A percentile compares a stretch with the other conserved stretches of the same genome.
These are phyloP conservation scores for Phycomyces blakesleeanus DNA, from an alignment of 192 early-diverging fungal genomes.

Conservation along the genomic window DNA sequence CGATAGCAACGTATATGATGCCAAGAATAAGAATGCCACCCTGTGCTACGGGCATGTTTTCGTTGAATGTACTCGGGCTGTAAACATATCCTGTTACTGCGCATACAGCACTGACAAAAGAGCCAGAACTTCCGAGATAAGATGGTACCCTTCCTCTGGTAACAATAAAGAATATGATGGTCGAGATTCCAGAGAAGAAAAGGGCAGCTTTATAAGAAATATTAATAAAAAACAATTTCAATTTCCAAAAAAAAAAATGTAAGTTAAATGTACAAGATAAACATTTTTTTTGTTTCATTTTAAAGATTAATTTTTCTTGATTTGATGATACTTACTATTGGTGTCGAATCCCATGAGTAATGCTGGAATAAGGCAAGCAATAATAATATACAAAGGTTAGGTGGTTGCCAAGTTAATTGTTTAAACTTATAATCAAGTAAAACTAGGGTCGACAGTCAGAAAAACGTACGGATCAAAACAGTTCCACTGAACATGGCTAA, in stretches of 20 bases:
- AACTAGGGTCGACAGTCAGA: too few relatives aligned
- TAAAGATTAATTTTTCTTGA: not conserved
- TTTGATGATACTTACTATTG: slow-evolving; percentile 26
- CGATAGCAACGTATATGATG: slow-evolving; percentile 33
- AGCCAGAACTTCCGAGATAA: slow-evolving; percentile 52
- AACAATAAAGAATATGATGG: slow-evolving; percentile 46
- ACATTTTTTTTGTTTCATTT: too few relatives aligned
- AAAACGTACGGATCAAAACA: slow-evolving; percentile 25
- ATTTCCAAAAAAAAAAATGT: too few relatives aligned
- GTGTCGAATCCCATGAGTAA: slow-evolving; percentile 41
- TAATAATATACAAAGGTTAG: not conserved
- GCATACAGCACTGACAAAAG: slow-evolving; percentile 42
- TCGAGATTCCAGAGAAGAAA: slow-evolving; percentile 52
- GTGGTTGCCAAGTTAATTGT: too few relatives aligned
- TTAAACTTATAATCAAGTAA: too few relatives aligned
- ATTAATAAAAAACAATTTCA: too few relatives aligned
- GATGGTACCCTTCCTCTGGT: slow-evolving; percentile 52
- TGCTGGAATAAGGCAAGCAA: slow-evolving; percentile 18
- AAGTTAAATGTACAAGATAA: too few relatives aligned
- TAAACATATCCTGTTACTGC: slow-evolving; percentile 40
- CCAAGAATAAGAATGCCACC: slow-evolving; percentile 48
- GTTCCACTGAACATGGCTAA: slow-evolving; percentile 58
- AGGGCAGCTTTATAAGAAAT: slow-evolving; percentile 29
- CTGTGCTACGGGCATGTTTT: slow-evolving; percentile 38
- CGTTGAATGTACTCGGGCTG: slow-evolving; percentile 23